Evolutionary conservation across 2,329 filamentous ascomycete species (phyloP), one percentile per base, ranked within the genome.

Genomic region (Penicillium sclerotiorum): DNA sequence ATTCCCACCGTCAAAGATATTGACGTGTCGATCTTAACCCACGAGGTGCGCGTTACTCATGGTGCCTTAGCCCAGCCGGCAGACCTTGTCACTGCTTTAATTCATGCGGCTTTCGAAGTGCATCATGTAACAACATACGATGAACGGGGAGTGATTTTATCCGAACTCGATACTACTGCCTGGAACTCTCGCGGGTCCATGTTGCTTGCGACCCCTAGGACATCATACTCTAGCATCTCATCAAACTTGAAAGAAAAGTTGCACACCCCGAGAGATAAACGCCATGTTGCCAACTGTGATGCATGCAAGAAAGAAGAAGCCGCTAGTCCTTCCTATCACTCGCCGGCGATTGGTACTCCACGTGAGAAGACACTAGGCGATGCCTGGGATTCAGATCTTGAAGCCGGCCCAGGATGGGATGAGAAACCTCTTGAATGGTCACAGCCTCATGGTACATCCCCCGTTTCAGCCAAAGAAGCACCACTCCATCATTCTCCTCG

Each of bases 211-310:
- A 37, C 59, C 6, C 60, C 57, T 2, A 56, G 57, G 4, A 48
- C 50, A 6, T 57, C 58, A 8, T 52, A 59, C 18, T 53, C 59
- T 18, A 56, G 52, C n/a, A 46, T 57, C 32, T 53, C 55, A 1
- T 47, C 54, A 15, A 60, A 60, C 13, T 57, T 61, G 20, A 60
- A 55, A 42, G 60, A 61, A 5, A 49, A 51, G 21, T 18, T 50
- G 8, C 48, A 58, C 25, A 45, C 50, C 6, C 56, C 52, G 44
- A 48, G 59, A 57, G 62, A 61, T 15, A 65, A 53, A 25, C 66
- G 65, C 45, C 75, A 81, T 55, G 65, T 81, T 33, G 71, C 76
- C 48, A 80, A 80, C 47, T 81, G 79, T 55, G 72, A 77, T 54
- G 72, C 73, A 22, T 81, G 79, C 63, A 71, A 70, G 49, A 70